phyloP scores from a whole-genome alignment of 495 filamentous ascomycete genomes.

The Viridothelium virens region DNA sequence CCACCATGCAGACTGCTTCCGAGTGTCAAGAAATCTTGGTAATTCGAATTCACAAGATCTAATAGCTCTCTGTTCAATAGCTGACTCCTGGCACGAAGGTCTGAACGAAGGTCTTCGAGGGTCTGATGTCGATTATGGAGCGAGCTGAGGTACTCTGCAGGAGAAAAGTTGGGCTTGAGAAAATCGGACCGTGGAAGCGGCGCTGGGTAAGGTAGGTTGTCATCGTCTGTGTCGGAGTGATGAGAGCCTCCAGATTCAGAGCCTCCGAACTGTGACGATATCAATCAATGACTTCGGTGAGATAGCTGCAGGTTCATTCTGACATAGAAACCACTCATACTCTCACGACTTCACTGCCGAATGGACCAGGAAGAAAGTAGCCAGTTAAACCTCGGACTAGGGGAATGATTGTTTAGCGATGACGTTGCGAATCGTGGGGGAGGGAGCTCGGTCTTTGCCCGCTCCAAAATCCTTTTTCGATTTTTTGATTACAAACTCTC shows the following conservation, averaged over 20 bases:
- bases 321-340: slow-evolving; percentile 6
- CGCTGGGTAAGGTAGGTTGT: slow-evolving; percentile 71
- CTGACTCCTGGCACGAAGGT: slow-evolving; percentile 68
- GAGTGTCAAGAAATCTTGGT: slow-evolving; percentile 77
- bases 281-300: too few species aligned
- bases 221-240: slow-evolving; percentile 38
- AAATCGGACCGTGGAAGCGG: slow-evolving; percentile 74
- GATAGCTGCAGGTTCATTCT: neutral
- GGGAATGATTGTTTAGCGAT: neutral
- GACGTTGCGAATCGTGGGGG: neutral
- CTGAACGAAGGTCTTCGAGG: slow-evolving; percentile 83
- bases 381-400: neutral
- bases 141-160: slow-evolving; percentile 72
- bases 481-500: neutral
- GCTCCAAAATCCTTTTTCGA: neutral
- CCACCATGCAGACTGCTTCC: slow-evolving; percentile 77
- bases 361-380: neutral
- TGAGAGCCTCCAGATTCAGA: slow-evolving; percentile 8
- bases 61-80: slow-evolving; percentile 74
- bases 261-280: neutral
- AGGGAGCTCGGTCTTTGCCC: neutral
- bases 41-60: slow-evolving; percentile 89
- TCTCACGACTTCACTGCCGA: neutral
- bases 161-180: slow-evolving; percentile 68
- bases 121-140: slow-evolving; percentile 85